Evolutionary conservation across 306 rosid genomes (phyloP).

Genomic region (Cajanus cajan): DNA sequence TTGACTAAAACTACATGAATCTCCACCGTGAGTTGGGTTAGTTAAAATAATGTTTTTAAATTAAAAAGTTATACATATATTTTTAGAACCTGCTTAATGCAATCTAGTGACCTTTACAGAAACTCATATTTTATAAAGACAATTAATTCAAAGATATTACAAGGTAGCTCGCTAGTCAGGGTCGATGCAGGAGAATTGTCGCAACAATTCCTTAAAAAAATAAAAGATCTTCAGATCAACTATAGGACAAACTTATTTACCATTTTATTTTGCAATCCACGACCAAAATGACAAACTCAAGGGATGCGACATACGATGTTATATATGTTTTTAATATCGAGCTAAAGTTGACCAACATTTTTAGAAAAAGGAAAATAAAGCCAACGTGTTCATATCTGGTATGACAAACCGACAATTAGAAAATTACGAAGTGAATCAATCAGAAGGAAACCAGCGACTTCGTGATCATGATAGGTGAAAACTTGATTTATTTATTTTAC

Average conservation of each 20-base stretch:
- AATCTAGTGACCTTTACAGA: not conserved
- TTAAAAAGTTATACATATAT: not conserved
- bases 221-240: not conserved
- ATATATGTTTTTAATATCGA: not conserved
- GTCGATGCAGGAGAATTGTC: not conserved
- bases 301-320: not conserved
- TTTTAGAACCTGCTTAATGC: not conserved
- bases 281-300: not conserved
- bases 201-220: not conserved
- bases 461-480: slow-evolving; percentile 12
- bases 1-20: not conserved
- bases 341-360: slow-evolving; percentile 16
- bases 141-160: not conserved
- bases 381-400: not conserved
- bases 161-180: not conserved
- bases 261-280: not conserved
- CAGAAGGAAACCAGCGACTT: not conserved
- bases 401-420: not conserved
- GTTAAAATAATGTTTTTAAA: not conserved
- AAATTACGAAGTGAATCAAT: slow-evolving; percentile 28
- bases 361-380: not conserved
- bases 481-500: not conserved
- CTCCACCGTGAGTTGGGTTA: not conserved
- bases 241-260: not conserved
- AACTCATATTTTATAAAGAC: not conserved